Evolutionary conservation across 2,329 filamentous ascomycete species (phyloP), one percentile per base, ranked within the genome.

Genomic region (Monilinia fructigena): DNA sequence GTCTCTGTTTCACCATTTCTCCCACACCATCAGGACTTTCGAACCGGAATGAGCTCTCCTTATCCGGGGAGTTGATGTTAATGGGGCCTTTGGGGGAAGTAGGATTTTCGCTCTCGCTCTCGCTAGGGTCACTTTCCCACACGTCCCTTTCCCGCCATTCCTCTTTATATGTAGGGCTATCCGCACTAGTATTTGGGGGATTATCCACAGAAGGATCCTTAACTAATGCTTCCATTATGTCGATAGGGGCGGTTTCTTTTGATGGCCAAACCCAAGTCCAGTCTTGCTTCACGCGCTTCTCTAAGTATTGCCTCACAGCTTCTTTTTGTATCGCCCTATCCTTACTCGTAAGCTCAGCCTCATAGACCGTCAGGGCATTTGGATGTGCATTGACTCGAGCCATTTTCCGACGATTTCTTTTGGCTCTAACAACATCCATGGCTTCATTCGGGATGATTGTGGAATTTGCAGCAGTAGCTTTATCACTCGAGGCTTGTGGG

Each of bases 321-420:
- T 86, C 84, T 73, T 88, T 89, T 71, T 87, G 85, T 77, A 83
- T 86, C 35, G 76, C 69, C 75, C 88, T 88, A 74, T 89, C 86
- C 72, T 80, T 83, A 74, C 84, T 87, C 60, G 86, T 76, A 7
- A 89, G 79, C 73, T 89, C 86, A 26, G 84, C 81, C 68, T 88
- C 83, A 72, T 86, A 84, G 35, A 73, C 67, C 4, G 72, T 86
- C 79, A 76, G 54, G 54, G 78, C 74, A 62, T 71, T 73, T 48
- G 75, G 74, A 69, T 72, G 75, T 47, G 74, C 72, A 65, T 74
- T 71, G 58, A 68, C 72, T 14, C 73, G 72, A 47, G 58, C 58
- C 58, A 61, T 52, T 28, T 23, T 40, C 58, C 71, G 70, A 31
- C 71, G 70, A 72, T 70, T 10, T 67, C 63, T 16, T 62, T 56